A percentile compares a stretch with the other conserved stretches of the same genome.
Evolutionary conservation across 805 yeast species (phyloP).

Genomic region (Kluyveromyces lactis): DNA sequence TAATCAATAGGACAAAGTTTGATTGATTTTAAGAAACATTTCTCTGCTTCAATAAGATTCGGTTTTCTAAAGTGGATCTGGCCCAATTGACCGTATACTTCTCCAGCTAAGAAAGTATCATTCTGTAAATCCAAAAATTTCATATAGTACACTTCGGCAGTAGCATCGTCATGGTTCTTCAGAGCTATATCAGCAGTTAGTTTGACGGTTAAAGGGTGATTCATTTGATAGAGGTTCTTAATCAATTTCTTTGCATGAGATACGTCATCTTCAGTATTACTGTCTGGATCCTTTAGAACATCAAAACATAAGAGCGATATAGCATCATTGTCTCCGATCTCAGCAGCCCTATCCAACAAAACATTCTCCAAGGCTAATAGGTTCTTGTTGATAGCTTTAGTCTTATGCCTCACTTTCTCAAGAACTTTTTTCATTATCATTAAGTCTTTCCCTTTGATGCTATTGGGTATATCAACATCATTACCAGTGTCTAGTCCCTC

Average conservation of each 20-base stretch:
- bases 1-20: constrained; percentile 53
- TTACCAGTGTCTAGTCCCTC: constrained; percentile 31
- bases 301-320: constrained; percentile 65
- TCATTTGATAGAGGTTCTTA: constrained; percentile 42
- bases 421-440: constrained; percentile 62
- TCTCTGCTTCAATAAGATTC: constrained; percentile 43
- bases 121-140: constrained; percentile 48
- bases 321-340: constrained; percentile 74
- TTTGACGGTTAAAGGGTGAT: constrained; percentile 71
- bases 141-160: constrained; percentile 54
- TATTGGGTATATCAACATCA: constrained; percentile 34
- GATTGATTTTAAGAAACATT: constrained; percentile 54
- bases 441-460: constrained; percentile 47
- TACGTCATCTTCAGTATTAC: constrained; percentile 44
- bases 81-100: constrained; percentile 64
- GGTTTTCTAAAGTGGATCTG: constrained; percentile 48
- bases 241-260: constrained; percentile 56
- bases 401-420: constrained; percentile 49
- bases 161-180: constrained; percentile 36
- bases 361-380: constrained; percentile 58
- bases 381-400: constrained; percentile 50
- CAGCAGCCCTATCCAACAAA: constrained; percentile 77
- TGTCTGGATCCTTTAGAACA: constrained; percentile 37
- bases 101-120: constrained; percentile 55
- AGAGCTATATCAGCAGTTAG: constrained; percentile 71